Evolutionary conservation across 805 yeast species (phyloP), one percentile per base, ranked within the genome.

Genomic region (Vanderwaltozyma polyspora): DNA sequence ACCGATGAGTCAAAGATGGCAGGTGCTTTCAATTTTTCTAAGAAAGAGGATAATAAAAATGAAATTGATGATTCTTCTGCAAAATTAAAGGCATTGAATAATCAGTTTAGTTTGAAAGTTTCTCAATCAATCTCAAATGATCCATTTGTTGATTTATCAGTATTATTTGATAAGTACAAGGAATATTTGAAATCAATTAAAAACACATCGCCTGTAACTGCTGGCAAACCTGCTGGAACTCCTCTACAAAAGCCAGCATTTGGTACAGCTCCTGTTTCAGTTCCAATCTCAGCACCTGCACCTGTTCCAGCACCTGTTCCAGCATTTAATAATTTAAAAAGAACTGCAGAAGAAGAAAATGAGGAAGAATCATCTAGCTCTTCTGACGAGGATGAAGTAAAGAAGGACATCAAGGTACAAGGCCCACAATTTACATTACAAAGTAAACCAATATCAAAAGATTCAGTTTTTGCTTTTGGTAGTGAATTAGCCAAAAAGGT

Each of bases 361-460:
- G 13, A 16, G 8, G 19, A 16, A 16, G 11, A 21, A 28, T 10
- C 32, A 16, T 6, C 13, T 23, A 12, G 16, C 15, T 16, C 25
- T 16, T 17, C 24, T 25, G 49, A 45, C 11, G 46, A 35, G 10
- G 51, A 44, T 19, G 43, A 28, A 24, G 47, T 47, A 2, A 82
- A 75, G 23, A 74, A 75, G 15, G 81, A 75, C 25, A 57, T 76
- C 18, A 78, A 76, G 50, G 69, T 79, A 19, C 72, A 81, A 54
- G 93, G 93, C 1, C 93, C 94, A 15, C 57, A 65, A 11, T 83
- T 83, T 52, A 67, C 66, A 7, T 42, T 72, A 21, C 53, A 51
- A 12, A 48, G 62, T 19, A 64, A 68, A 19, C 77, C 77, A 35
- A 66, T 66, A 4, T 63, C 72, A 2, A 62, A 63, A 3, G 62